Conservation (phyloP, 2,329 filamentous ascomycete species). For the Neonectria coccinea region DNA sequence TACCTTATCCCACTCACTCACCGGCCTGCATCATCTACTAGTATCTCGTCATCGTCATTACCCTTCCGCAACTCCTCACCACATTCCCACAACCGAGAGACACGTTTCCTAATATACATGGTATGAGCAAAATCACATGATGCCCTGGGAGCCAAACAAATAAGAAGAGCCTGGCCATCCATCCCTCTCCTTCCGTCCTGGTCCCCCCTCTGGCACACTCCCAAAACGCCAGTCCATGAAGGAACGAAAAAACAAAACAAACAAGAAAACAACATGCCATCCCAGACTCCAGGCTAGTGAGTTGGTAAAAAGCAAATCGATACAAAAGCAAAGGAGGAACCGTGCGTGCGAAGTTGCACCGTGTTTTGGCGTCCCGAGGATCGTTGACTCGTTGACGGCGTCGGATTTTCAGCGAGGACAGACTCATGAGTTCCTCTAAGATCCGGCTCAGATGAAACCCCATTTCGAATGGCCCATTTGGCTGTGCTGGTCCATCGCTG, state of each 20-base stretch:
- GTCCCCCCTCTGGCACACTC: conserved; percentile 20
- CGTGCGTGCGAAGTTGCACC: conserved; percentile 17
- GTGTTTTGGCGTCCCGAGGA: conserved; percentile 20
- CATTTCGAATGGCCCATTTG: conserved; percentile 45
- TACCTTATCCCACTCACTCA: conserved; percentile 1
- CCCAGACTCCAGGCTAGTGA: conserved; percentile 42
- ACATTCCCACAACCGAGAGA: conserved; percentile 1
- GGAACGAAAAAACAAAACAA: conserved; percentile 26
- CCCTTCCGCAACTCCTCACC: conserved; percentile 10
- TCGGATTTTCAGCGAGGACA: conserved; percentile 26
- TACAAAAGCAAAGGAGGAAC: conserved; percentile 14
- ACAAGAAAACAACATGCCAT: conserved; percentile 34
- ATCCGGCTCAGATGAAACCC: conserved; percentile 50
- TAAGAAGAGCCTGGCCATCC: conserved; percentile 19
- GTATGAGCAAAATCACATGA: conserved; percentile 32
- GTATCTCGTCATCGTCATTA: conserved; percentile 22
- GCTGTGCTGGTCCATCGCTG: conserved; percentile 47
- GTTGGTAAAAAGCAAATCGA: conserved; percentile 28
- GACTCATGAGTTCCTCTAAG: conserved; percentile 13
- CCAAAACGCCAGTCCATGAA: conserved; percentile 43
- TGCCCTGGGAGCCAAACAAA: conserved; percentile 13
- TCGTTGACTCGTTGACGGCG: conserved; percentile 34
- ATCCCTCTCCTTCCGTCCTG: conserved; percentile 23
- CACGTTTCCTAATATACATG: conserved; percentile 30
- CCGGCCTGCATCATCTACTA: conserved; percentile 7